phyloP scores from a whole-genome alignment of 2,329 filamentous ascomycete genomes.

The Graphiopsis chlorocephala region DNA sequence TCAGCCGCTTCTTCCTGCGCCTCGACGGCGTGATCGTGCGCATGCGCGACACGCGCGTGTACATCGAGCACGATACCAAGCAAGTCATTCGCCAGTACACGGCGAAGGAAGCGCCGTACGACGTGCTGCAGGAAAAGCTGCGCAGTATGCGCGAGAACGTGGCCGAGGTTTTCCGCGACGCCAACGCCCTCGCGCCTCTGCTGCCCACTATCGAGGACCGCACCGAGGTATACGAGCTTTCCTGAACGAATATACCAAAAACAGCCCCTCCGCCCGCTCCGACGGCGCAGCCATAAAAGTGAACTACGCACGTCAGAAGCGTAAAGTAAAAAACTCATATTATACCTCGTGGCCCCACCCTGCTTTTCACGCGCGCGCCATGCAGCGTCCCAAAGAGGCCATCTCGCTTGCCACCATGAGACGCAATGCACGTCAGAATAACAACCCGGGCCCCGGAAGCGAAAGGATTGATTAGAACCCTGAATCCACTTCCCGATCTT shows the following conservation, averaged over 20 bases:
- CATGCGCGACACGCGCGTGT: conserved; percentile 85
- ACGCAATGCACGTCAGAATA: neutral
- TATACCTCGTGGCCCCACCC: neutral
- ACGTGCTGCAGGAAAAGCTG: conserved; percentile 62
- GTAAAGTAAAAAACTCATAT: neutral
- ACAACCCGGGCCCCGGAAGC: neutral
- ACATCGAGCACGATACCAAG: conserved; percentile 78
- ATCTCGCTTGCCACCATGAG: neutral
- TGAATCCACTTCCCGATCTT: neutral
- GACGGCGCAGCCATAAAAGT: neutral
- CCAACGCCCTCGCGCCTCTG: conserved; percentile 69
- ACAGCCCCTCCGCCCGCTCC: neutral
- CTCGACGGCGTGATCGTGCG: conserved; percentile 86
- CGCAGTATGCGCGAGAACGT: conserved; percentile 67
- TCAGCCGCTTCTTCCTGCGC: conserved; percentile 86
- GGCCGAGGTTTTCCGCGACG: conserved; percentile 72
- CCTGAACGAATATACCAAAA: conserved; percentile 19
- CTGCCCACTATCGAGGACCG: conserved; percentile 68
- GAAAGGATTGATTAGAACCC: neutral
- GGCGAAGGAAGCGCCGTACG: conserved; percentile 78
- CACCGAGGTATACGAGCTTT: conserved; percentile 50
- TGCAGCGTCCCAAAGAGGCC: neutral
- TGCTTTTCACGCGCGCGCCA: neutral
- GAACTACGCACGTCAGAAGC: neutral
- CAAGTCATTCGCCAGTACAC: conserved; percentile 87